A percentile compares a stretch with the other conserved stretches of the same genome.
These are phyloP conservation scores for Talaromyces islandicus DNA, from an alignment of 2,329 filamentous ascomycete genomes.

Conservation along the genomic window DNA sequence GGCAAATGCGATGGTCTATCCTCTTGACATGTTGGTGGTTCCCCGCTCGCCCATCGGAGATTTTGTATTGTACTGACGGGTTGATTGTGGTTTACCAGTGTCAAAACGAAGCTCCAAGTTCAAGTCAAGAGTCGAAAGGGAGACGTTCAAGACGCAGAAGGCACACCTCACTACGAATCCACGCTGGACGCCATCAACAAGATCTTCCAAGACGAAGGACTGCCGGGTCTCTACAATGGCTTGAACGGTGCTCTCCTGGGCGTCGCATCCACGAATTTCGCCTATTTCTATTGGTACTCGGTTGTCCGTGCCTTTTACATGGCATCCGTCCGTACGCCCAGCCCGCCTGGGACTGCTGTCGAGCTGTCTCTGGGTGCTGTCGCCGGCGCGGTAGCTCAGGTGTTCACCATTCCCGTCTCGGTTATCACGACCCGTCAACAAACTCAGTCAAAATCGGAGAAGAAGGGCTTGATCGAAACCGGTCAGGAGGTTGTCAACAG, in stretches of 20 bases:
- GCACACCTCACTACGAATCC: conserved; percentile 70
- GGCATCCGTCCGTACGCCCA: conserved; percentile 50
- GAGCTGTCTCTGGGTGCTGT: conserved; percentile 82
- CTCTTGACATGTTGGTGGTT: conserved; percentile 78
- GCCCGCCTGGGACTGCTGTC: conserved; percentile 67
- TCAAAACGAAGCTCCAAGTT: conserved; percentile 94
- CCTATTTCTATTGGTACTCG: conserved; percentile 99
- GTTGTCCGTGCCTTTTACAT: conserved; percentile 77
- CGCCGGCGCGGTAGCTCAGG: conserved; percentile 83
- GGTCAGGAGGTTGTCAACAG: conserved; percentile 83
- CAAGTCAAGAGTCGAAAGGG: conserved; percentile 65
- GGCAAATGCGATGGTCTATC: conserved; percentile 92
- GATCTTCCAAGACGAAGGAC: conserved; percentile 74
- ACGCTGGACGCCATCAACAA: conserved; percentile 83
- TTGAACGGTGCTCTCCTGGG: conserved; percentile 82
- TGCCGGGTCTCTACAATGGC: conserved; percentile 79
- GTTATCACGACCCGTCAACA: conserved; percentile 96
- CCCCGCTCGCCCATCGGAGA: not conserved
- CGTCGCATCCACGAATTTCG: conserved; percentile 96
- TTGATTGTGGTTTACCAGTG: conserved; percentile 45
- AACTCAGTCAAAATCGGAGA: conserved; percentile 76
- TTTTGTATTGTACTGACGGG: conserved; percentile 4
- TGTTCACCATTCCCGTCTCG: conserved; percentile 94
- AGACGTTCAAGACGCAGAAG: conserved; percentile 37
- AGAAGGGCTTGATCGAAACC: conserved; percentile 81